These are phyloP conservation scores for Penicillium longicatenatum DNA, from an alignment of 495 filamentous ascomycete species.

Conservation along the genomic window DNA sequence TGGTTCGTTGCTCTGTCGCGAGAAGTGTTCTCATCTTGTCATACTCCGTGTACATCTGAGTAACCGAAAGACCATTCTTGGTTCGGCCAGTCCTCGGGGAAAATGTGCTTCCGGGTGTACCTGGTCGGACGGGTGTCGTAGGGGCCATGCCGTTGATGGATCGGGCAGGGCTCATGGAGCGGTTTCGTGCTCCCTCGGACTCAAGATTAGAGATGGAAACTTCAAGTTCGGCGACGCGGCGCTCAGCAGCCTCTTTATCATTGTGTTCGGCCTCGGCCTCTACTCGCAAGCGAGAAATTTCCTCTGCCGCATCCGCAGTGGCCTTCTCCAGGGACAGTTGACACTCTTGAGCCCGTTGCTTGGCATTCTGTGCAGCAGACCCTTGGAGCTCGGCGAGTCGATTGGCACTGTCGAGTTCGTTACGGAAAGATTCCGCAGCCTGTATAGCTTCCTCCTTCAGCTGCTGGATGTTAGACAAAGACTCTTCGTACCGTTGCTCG, in stretches of 20 bases:
- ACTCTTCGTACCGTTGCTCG: conserved; percentile 82
- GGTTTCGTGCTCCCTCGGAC: conserved; percentile 40
- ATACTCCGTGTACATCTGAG: conserved; percentile 69
- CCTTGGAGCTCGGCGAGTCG: conserved; percentile 84
- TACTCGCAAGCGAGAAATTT: conserved; percentile 74
- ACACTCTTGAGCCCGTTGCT: conserved; percentile 78
- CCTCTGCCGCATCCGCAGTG: conserved; percentile 77
- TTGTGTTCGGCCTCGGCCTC: conserved; percentile 79
- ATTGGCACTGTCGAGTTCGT: conserved; percentile 76
- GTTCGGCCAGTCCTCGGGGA: conserved; percentile 59
- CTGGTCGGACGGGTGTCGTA: conserved; percentile 49
- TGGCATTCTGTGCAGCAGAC: conserved; percentile 78
- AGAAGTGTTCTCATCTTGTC: conserved; percentile 60
- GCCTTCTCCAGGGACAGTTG: conserved; percentile 73
- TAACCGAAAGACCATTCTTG: conserved; percentile 61
- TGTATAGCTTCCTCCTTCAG: conserved; percentile 79
- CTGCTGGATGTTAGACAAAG: conserved; percentile 75
- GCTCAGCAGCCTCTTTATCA: conserved; percentile 69
- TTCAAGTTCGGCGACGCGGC: conserved; percentile 74
- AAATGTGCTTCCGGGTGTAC: conserved; percentile 53
- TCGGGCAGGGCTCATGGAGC: conserved; percentile 54
- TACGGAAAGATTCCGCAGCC: conserved; percentile 76
- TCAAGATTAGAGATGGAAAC: conserved; percentile 68
- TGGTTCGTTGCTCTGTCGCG: conserved; percentile 66
- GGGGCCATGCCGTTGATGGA: conserved; percentile 52